Base-by-base conservation (phyloP, 495 filamentous ascomycete species). In the Aspergillus sclerotiicarbonarius region DNA sequence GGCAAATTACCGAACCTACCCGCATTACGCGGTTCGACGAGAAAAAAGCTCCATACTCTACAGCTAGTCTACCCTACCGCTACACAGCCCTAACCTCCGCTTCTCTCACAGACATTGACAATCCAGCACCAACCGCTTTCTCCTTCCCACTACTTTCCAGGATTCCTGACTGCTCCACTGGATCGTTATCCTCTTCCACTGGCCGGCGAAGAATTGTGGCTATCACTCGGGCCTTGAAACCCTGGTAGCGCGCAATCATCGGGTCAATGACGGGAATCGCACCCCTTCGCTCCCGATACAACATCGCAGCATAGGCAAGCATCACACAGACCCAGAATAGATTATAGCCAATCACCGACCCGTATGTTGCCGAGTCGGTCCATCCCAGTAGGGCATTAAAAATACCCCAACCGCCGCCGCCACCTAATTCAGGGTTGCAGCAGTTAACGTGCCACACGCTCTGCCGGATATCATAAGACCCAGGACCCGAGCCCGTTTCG, bases 391-490 rank as follows among this genome's bases (percentile, higher is more conserved):
- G 72, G 16, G 89, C 85, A 60, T 93, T 95, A 78, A 96, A 95
- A 66, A 96, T 83, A 45, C 90, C 91, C 92, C 92, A 97, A 21
- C 90, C 91, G 45, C 83, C 84, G 16, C 90, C 90, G 32, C 89
- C 89, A 52, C 85, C 84, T 15, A 87, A 48, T 19, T 77, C 70
- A 0, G 91, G 85, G 54, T 82, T 92, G 70, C 91, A 95, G 76
- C 90, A 96, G 64, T 96, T 95, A 50, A 96, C 84, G 66, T 97
- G 92, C 92, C 92, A 96, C 3, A 96, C 91, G 48, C 84, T 92
- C 61, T 85, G 74, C 29, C 79, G 77, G 61, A 96, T 93, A 67
- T 96, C 86, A 72, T 97, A 97, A 0, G 90, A 94, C 4, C 92
- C 92, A 0, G 92, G 81, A 0, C 92, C 92, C 9, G 82, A 68